phyloP scores from a whole-genome alignment of 1,284 basidiomycete species.

The Afroboletus lepidellus region DNA sequence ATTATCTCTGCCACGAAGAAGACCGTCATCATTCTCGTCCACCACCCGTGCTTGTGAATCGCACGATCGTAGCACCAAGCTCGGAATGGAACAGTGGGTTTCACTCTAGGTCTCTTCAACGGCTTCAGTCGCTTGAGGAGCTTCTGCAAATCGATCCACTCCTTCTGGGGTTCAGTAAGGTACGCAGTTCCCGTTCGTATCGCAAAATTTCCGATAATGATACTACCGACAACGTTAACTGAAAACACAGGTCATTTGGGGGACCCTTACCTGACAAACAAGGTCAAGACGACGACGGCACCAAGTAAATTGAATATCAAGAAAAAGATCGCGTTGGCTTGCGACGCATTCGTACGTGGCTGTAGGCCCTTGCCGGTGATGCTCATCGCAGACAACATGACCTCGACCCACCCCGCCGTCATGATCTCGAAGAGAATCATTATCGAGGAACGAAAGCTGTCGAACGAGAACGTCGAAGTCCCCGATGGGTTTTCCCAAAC shows the following conservation, averaged over 20 bases:
- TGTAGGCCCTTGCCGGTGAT: conserved; percentile 73
- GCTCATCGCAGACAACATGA: conserved; percentile 75
- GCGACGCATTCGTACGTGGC: conserved; percentile 68
- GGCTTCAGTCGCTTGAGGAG: conserved; percentile 87
- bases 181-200: conserved; percentile 83
- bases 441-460: conserved; percentile 82
- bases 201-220: conserved; percentile 95
- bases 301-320: conserved; percentile 93
- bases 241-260: not conserved
- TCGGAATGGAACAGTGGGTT: conserved; percentile 57
- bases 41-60: conserved; percentile 91
- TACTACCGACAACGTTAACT: conserved; percentile 45
- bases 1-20: conserved; percentile 86
- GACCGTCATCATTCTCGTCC: conserved; percentile 82
- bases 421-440: conserved; percentile 97
- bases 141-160: conserved; percentile 94
- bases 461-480: conserved; percentile 88
- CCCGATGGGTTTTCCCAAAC: conserved; percentile 87
- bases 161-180: conserved; percentile 83
- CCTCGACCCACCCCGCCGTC: conserved; percentile 94
- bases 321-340: conserved; percentile 90
- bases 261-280: conserved; percentile 78
- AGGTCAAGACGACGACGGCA: conserved; percentile 85
- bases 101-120: conserved; percentile 70
- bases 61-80: conserved; percentile 94